Percentiles rank a stretch among this genome's conserved stretches.
Evolutionary conservation across 2,329 filamentous ascomycete species (phyloP).

Genomic region (Capronia americana): DNA sequence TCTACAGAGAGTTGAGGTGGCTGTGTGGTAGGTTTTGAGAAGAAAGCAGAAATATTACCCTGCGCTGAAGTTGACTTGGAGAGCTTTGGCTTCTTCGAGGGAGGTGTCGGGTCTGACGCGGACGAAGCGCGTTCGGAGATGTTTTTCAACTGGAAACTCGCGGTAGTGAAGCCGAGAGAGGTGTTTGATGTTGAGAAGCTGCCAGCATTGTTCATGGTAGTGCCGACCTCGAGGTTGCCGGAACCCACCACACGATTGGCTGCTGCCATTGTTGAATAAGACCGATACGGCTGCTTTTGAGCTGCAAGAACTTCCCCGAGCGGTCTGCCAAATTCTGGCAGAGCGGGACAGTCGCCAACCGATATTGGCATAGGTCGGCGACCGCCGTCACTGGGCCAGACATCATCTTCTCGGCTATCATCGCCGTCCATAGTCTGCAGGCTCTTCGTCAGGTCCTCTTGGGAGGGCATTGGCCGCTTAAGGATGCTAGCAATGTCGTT

Average conservation of each 20-base stretch:
- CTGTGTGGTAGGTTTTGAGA: slow-evolving; percentile 21
- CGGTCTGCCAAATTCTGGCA: slow-evolving; percentile 27
- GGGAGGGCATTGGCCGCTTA: slow-evolving; percentile 64
- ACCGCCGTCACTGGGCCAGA: slow-evolving; percentile 68
- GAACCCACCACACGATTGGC: background rate
- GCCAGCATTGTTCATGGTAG: slow-evolving; percentile 66
- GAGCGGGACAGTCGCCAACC: slow-evolving; percentile 39
- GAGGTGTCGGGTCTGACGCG: slow-evolving; percentile 43
- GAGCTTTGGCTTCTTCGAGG: slow-evolving; percentile 44
- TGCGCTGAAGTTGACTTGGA: slow-evolving; percentile 55
- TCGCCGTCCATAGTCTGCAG: slow-evolving; percentile 48
- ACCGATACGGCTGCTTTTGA: slow-evolving; percentile 10
- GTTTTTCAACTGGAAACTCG: slow-evolving; percentile 59
- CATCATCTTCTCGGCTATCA: slow-evolving; percentile 68
- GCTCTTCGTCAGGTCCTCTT: slow-evolving; percentile 60
- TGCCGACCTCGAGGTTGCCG: slow-evolving; percentile 53
- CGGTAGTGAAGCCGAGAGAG: slow-evolving; percentile 65
- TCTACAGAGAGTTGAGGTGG: slow-evolving; percentile 2
- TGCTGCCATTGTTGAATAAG: slow-evolving; percentile 7
- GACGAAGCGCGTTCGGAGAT: slow-evolving; percentile 9
- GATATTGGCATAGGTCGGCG: slow-evolving; percentile 47
- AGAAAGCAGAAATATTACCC: slow-evolving; percentile 61
- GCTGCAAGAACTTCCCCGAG: slow-evolving; percentile 25
- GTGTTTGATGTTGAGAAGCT: slow-evolving; percentile 47
- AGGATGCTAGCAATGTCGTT: slow-evolving; percentile 75